Base-by-base conservation (phyloP, 805 yeast species). In the Cyberlindnera americana region DNA sequence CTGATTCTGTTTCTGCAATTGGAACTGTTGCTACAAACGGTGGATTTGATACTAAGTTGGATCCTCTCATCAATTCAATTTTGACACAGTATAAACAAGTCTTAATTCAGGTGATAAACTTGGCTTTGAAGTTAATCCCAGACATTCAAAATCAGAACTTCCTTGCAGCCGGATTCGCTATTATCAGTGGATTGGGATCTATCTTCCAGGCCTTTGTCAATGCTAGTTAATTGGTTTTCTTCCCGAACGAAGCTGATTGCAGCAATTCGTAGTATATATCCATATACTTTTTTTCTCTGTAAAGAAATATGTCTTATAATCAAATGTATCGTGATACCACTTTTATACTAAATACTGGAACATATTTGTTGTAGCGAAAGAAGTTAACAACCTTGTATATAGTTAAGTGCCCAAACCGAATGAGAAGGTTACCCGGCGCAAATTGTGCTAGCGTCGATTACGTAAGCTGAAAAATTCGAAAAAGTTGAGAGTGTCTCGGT, bases 181-280 rank as follows among this genome's bases (percentile, higher is more conserved):
- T 38, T 17, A 15, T 29, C 11, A 29, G 37, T 29, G 34, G 33
- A 11, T 22, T 17, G 6, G 3, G 17, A 13, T 23, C 35, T 17
- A 13, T 39, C 16, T 27, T 39, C 19, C 8, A 23, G 2, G 42
- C 40, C 36, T 25, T 39, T 24, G 32, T 46, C 41, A 22, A 47
- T 37, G 40, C 40, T n/a, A 29, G 50, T 43, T 24, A 46, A 46
- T 10, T 37, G 45, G 16, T 9, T 10, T 21, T n/a, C n/a, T n/a
- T n/a, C n/a, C n/a, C n/a, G 24, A 22, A 22, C 24, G 8, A 22
- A 22, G 11, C 11, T 22, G 8, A 11, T 22, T 22, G 24, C 24
- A 22, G 24, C 10, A 22, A 8, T 9, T 25, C 27, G 12, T 12
- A 21, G 23, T 10, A 7, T 21, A 21, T 6, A 7, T 21, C 6